These are phyloP conservation scores for Austroboletus festivus DNA, from an alignment of 768 basidiomycete genomes.

Conservation along the genomic window DNA sequence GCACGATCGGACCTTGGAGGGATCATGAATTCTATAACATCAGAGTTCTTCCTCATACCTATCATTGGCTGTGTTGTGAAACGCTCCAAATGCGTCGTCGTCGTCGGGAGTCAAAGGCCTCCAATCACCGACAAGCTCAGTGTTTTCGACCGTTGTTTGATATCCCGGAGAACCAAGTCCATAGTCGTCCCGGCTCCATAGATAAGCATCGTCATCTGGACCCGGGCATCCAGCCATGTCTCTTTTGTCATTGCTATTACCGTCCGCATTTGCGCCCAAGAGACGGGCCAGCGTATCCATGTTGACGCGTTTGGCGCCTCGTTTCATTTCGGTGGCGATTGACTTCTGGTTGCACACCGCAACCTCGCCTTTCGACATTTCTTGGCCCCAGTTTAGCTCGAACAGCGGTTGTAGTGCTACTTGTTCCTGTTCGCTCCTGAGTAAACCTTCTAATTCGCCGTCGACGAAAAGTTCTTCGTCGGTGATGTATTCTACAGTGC, in stretches of 20 bases:
- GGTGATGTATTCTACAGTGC: constrained; percentile 43
- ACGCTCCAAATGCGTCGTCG: constrained; percentile 12
- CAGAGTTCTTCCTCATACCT: constrained; percentile 32
- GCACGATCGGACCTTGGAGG: constrained; percentile 2
- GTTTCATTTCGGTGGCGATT: constrained; percentile 20
- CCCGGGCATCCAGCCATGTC: constrained; percentile 15
- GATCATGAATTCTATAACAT: constrained; percentile 2
- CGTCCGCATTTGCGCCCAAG: constrained; percentile 34
- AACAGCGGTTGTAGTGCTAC: constrained; percentile 38
- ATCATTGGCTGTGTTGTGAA: constrained; percentile 15
- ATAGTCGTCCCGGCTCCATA: constrained; percentile 10
- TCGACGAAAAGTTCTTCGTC: constrained; percentile 74
- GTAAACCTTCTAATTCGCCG: constrained; percentile 62
- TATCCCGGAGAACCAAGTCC: constrained; percentile 7
- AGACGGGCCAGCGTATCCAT: constrained; percentile 55
- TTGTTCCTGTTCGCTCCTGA: constrained; percentile 54
- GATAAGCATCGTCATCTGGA: constrained; percentile 21
- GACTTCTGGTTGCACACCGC: neutral
- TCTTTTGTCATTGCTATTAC: constrained; percentile 25
- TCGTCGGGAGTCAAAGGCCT: constrained; percentile 37
- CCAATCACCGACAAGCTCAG: constrained; percentile 47
- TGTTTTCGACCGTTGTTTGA: constrained; percentile 17
- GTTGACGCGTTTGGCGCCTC: constrained; percentile 45
- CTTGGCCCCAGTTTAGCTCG: constrained; percentile 37
- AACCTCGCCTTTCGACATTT: constrained; percentile 24